Conservation (phyloP, 169 alveolate genomes). For the Plasmodium coatneyi region DNA sequence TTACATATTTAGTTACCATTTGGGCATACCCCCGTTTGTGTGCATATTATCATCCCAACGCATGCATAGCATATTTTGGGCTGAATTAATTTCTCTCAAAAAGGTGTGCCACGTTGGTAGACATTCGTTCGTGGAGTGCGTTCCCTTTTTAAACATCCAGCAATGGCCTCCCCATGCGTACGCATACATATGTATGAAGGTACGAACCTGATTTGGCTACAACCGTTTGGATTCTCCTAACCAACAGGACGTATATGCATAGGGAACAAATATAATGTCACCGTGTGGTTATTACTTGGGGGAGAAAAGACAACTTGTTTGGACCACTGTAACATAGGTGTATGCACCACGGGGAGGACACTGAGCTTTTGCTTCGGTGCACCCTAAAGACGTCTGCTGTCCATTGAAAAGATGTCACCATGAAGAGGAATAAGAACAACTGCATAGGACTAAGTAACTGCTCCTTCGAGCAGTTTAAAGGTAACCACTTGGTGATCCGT, state of each 20-base stretch:
- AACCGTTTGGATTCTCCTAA: not conserved
- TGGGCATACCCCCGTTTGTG: not conserved
- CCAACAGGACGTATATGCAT: not conserved
- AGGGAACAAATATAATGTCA: not conserved
- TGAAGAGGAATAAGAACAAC: slow-evolving; percentile 28
- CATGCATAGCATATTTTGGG: not conserved
- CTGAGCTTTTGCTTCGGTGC: not conserved
- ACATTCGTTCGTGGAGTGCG: not conserved
- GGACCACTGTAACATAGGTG: not conserved
- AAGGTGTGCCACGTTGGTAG: not conserved
- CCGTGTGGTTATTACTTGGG: not conserved
- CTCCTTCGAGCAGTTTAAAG: slow-evolving; percentile 54
- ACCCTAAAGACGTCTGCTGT: not conserved
- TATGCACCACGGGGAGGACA: not conserved
- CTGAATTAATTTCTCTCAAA: not conserved
- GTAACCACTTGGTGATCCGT: slow-evolving; percentile 6
- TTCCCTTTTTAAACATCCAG: not conserved
- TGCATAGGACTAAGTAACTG: slow-evolving; percentile 53
- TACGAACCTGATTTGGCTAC: not conserved
- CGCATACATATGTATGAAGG: not conserved
- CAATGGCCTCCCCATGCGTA: not conserved
- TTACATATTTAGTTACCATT: not conserved
- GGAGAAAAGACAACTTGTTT: not conserved
- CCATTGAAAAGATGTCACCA: slow-evolving; percentile 9
- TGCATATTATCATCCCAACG: not conserved